These are phyloP conservation scores for Plasmodium vivax DNA, from an alignment of 169 alveolate genomes.

Conservation along the genomic window DNA sequence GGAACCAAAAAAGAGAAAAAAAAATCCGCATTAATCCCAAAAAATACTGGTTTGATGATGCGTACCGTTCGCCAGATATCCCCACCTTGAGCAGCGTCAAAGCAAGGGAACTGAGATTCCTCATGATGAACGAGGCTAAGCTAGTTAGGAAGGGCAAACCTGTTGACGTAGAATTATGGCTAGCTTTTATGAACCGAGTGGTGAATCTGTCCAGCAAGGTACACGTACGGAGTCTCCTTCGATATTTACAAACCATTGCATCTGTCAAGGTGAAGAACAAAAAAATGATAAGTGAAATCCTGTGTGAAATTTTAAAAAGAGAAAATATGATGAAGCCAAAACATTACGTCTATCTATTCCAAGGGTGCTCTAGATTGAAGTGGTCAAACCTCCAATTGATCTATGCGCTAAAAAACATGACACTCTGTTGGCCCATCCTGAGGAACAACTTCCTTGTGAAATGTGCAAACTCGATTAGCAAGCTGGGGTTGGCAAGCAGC, in stretches of 20 bases:
- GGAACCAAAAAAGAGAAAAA: conserved; percentile 25
- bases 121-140: conserved; percentile 71
- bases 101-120: conserved; percentile 56
- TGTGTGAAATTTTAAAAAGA: conserved; percentile 77
- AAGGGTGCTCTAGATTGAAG: conserved; percentile 78
- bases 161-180: conserved; percentile 62
- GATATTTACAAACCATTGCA: conserved; percentile 81
- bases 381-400: conserved; percentile 78
- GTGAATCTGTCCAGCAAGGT: conserved; percentile 65
- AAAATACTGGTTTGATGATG: conserved; percentile 39
- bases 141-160: conserved; percentile 65
- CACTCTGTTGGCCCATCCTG: conserved; percentile 84
- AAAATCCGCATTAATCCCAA: conserved; percentile 36
- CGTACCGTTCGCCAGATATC: conserved; percentile 36
- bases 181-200: conserved; percentile 75
- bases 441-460: conserved; percentile 83
- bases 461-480: conserved; percentile 81
- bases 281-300: conserved; percentile 38
- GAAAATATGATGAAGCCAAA: conserved; percentile 85
- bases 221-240: conserved; percentile 77
- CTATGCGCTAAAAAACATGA: conserved; percentile 83
- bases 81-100: conserved; percentile 18
- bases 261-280: conserved; percentile 75
- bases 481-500: conserved; percentile 78
- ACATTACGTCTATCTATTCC: conserved; percentile 84